Evolutionary conservation across 2,329 filamentous ascomycete species (phyloP), one percentile per base, ranked within the genome.

Genomic region (Leptographium flavum): DNA sequence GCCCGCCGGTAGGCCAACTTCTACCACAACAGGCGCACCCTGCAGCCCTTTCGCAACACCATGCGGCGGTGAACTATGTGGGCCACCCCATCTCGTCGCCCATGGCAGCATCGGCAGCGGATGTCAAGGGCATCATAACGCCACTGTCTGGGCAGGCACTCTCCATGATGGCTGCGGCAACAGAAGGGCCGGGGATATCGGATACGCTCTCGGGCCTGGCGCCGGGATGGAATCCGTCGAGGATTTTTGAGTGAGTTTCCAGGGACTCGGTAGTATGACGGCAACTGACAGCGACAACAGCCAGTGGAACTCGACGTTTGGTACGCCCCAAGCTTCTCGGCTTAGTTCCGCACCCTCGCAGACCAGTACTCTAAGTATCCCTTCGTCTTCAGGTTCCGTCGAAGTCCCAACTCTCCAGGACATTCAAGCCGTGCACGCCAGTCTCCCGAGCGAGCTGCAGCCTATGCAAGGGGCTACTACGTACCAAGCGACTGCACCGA

Each of bases 241-340:
- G 82, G 48, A 87, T 94, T 53, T 90, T 94, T 72, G 85, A 90
- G 87, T 94, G 74, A 72, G 85, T 74, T 2, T 19, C n/a, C n/a
- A n/a, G n/a, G n/a, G n/a, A n/a, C n/a, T n/a, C n/a, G n/a, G n/a
- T n/a, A n/a, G n/a, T n/a, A n/a, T 37, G 35, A 37, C 35, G 23
- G 21, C 2, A 8, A 8, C n/a, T 17, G 5, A 19, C 28, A 21
- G 15, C 17, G 36, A 47, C 23, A 45, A 50, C 56, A 94, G 88
- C 62, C 87, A 94, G 69, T 96, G 90, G 88, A 88, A 94, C 63
- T 81, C 83, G 58, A 88, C 90, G 53, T 96, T 95, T 67, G 85
- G 87, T 69, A 84, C 81, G 62, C 78, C 76, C 48, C 63, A 67
- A 53, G 62, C 64, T 55, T 66, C 70, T 55, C 61, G 64, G 50